A percentile compares a stretch with the other conserved stretches of the same genome.
Evolutionary conservation across 495 filamentous ascomycete genomes (phyloP).

Genomic region (Penicillium malachiteum): DNA sequence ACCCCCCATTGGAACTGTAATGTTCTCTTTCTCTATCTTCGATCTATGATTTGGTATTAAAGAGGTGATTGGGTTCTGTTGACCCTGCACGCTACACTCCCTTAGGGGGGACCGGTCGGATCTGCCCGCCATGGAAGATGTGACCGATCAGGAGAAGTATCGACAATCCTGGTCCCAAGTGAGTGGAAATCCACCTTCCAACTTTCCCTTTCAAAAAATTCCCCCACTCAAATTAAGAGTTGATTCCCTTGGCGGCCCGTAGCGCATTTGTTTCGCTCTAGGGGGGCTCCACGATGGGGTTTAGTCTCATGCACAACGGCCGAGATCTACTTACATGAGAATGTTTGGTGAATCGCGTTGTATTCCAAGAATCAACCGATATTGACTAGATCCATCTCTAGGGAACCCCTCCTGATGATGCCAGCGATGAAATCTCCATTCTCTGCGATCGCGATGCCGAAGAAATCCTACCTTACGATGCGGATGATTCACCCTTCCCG

Average conservation of each 20-base stretch:
- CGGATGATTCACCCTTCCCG: constrained; percentile 69
- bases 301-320: neutral
- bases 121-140: constrained; percentile 1
- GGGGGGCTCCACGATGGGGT: neutral
- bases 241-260: neutral
- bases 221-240: neutral
- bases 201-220: neutral
- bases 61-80: neutral
- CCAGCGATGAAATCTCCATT: constrained; percentile 18
- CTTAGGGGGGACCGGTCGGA: neutral
- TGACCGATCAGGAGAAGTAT: constrained; percentile 9
- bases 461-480: constrained; percentile 40
- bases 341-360: no score
- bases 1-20: neutral
- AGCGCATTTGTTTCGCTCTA: neutral
- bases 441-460: constrained; percentile 41
- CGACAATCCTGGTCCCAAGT: constrained; percentile 17
- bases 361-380: no score
- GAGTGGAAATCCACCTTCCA: constrained; percentile 3
- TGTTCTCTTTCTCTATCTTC: neutral
- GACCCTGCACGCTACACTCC: neutral
- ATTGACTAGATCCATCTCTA: neutral
- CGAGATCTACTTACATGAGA: neutral
- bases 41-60: neutral
- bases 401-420: constrained; percentile 5